Percentiles rank a stretch among this genome's conserved stretches.
These are phyloP conservation scores for Calocera cornea DNA, from an alignment of 768 basidiomycete species.

Conservation along the genomic window DNA sequence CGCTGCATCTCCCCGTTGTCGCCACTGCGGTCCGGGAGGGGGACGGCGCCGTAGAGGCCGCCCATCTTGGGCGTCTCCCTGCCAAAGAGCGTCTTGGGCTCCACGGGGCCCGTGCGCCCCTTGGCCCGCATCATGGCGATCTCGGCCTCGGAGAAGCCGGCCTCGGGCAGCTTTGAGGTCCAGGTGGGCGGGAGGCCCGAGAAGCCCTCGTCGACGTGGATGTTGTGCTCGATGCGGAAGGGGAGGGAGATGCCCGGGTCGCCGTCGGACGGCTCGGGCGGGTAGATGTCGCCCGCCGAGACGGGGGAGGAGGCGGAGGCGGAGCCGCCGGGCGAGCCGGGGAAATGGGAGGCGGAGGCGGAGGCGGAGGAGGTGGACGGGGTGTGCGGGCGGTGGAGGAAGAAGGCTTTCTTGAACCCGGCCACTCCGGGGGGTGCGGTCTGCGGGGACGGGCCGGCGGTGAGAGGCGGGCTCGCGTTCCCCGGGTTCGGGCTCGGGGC, in stretches of 20 bases:
- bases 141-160: constrained; percentile 56
- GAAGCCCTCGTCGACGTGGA: constrained; percentile 67
- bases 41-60: not conserved
- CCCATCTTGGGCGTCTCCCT: not conserved
- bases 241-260: constrained; percentile 1
- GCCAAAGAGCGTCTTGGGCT: not conserved
- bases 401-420: not conserved
- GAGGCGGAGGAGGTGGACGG: not conserved
- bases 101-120: not conserved
- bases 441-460: not conserved
- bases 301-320: not conserved
- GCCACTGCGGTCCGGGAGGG: not conserved
- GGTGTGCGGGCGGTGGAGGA: not conserved
- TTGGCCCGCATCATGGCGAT: constrained; percentile 28
- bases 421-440: not conserved
- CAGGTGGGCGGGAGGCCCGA: constrained; percentile 61
- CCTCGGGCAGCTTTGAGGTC: constrained; percentile 44
- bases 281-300: not conserved
- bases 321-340: not conserved
- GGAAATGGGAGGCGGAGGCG: not conserved
- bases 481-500: not conserved
- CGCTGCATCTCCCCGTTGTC: not conserved
- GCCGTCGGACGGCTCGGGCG: not conserved
- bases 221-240: constrained; percentile 37
- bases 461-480: not conserved